Evolutionary conservation across 2,329 filamentous ascomycete genomes (phyloP), one percentile per base, ranked within the genome.

Genomic region (Epichloe glyceriae): DNA sequence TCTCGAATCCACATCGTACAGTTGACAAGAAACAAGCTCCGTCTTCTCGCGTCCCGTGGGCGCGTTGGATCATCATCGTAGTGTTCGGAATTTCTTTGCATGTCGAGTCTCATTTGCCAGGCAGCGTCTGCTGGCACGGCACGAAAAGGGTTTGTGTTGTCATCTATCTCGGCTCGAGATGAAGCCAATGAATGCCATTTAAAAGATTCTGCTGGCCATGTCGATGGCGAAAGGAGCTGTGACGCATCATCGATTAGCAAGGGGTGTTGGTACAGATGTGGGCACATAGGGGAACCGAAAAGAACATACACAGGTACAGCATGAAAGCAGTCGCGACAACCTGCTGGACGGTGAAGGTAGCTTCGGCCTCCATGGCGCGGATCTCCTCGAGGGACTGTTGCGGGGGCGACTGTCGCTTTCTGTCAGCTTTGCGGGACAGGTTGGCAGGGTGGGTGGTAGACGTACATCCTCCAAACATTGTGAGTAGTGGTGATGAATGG

Each of bases 271-370:
- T 35, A 34, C 17, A 35, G 14, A 15, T 46, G 19, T 20, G 44
- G 41, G 7, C 41, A 22, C 19, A 19, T 10, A n/a, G 7, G 2
- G 38, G 30, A 11, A 26, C 11, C 1, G 30, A 20, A 37, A 17
- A 15, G 4, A 34, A 64, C 85, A 52, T 80, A 93, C 87, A 88
- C 54, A 93, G 70, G 65, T 91, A 91, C 46, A 93, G 75, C 47
- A 86, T 67, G 39, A 83, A 73, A 55, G 82, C 82, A 15, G 80
- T 80, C 39, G 79, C 75, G 50, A 83, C 64, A 55, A 84, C 84
- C 60, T 74, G 76, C 70, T 85, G 81, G 58, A 91, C 72, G 47
- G 82, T 85, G 58, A 75, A 73, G 61, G 71, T 72, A 47, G 86
- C 85, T 65, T 84, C 78, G 53, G 73, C 72, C 73, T 90, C 85